Conservation (phyloP, 805 yeast genomes). For the Ogataea henricii region DNA sequence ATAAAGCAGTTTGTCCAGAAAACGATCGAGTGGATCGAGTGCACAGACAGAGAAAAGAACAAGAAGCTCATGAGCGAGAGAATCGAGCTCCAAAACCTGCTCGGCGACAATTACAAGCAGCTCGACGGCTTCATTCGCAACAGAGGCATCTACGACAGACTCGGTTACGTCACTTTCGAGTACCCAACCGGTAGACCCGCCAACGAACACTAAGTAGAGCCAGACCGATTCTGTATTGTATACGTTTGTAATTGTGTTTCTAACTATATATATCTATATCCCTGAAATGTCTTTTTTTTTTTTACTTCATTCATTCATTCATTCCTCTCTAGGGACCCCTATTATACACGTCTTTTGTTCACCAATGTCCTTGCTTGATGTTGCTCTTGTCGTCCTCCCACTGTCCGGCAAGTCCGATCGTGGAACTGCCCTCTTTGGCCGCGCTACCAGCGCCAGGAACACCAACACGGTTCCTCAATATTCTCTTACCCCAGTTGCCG, state of each 20-base stretch:
- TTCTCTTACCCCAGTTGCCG: constrained; percentile 84
- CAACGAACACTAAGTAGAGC: not conserved
- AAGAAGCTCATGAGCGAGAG: constrained; percentile 54
- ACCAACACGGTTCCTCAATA: constrained; percentile 46
- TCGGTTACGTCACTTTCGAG: constrained; percentile 44
- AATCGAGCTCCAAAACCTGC: constrained; percentile 48
- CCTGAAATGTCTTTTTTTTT: not conserved
- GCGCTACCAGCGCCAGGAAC: constrained; percentile 24
- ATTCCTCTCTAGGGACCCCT: too few relatives aligned
- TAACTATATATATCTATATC: too few relatives aligned
- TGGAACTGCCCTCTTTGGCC: constrained; percentile 8
- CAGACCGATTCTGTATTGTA: not conserved
- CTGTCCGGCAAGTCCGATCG: constrained; percentile 35
- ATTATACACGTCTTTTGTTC: constrained; percentile 1
- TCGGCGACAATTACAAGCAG: constrained; percentile 63
- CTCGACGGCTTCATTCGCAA: constrained; percentile 84
- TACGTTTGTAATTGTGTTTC: not conserved
- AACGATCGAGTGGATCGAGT: constrained; percentile 79
- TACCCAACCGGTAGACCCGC: constrained; percentile 5
- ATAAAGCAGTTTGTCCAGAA: constrained; percentile 56
- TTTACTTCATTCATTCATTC: not conserved
- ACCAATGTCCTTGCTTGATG: constrained; percentile 34
- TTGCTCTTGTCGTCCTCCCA: constrained; percentile 33
- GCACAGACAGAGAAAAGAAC: constrained; percentile 52
- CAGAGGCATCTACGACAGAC: constrained; percentile 76